Evolutionary conservation across 2,329 filamentous ascomycete species (phyloP).

Genomic region (Aspergillus jensenii): DNA sequence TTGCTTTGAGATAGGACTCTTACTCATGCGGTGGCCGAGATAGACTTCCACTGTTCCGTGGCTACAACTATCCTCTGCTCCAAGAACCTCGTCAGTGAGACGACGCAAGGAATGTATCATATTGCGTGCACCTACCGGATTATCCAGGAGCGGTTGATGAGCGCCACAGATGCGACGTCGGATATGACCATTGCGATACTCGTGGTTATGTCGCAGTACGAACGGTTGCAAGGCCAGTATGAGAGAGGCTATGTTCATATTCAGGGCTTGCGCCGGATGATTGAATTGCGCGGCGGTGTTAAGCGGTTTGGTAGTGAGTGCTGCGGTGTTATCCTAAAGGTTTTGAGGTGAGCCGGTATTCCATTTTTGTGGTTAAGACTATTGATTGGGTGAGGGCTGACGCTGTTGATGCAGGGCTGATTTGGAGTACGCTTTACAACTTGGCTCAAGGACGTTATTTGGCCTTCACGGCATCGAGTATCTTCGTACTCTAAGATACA

Average conservation of each 20-base stretch:
- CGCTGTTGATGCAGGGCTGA: neutral
- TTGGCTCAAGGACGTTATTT: slow-evolving; percentile 1
- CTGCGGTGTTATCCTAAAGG: neutral
- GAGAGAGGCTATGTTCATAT: slow-evolving; percentile 1
- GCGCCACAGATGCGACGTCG: neutral
- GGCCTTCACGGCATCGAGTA: neutral
- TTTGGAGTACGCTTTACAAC: slow-evolving; percentile 4
- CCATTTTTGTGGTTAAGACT: neutral
- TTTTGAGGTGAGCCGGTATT: neutral
- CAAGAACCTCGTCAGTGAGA: neutral
- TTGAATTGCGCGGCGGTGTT: neutral
- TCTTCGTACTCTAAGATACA: neutral
- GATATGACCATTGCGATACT: slow-evolving; percentile 7
- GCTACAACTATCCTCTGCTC: slow-evolving; percentile 3
- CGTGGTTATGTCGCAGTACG: slow-evolving; percentile 2
- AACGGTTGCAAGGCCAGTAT: slow-evolving; percentile 2
- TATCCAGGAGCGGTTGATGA: slow-evolving; percentile 1
- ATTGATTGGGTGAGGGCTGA: neutral
- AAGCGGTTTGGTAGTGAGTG: neutral
- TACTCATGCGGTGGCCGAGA: neutral
- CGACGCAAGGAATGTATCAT: neutral
- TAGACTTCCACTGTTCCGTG: slow-evolving; percentile 5
- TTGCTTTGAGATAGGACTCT: neutral
- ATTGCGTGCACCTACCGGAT: slow-evolving; percentile 5
- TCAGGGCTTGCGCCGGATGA: neutral